Evolutionary conservation across 305 asterid species (phyloP).

Genomic region (Fraxinus dipetala): DNA sequence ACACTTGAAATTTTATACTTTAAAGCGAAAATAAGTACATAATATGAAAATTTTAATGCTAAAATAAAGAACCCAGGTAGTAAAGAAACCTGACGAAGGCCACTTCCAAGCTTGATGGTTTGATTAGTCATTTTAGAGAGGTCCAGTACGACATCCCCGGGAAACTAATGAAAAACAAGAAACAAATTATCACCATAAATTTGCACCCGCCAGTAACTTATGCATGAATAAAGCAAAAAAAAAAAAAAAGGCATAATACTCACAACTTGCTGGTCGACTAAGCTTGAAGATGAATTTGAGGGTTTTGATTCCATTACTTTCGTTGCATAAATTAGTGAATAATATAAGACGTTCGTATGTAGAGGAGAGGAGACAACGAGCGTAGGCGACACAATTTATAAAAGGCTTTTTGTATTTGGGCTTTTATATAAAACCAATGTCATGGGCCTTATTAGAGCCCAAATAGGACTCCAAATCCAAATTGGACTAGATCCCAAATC

Average conservation of each 20-base stretch:
- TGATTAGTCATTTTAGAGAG: slow-evolving; percentile 67
- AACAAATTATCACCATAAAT: not conserved
- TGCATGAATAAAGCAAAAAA: not conserved
- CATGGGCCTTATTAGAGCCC: not conserved
- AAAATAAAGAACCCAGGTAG: slow-evolving; percentile 20
- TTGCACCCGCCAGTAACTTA: not conserved
- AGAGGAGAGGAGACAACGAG: not conserved
- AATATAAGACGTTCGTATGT: not conserved
- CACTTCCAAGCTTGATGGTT: slow-evolving; percentile 83
- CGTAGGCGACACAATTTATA: not conserved
- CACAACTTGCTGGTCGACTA: slow-evolving; percentile 62
- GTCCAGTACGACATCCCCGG: slow-evolving; percentile 89
- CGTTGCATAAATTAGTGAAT: not conserved
- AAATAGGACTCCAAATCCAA: not conserved
- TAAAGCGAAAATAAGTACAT: not conserved
- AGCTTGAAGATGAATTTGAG: slow-evolving; percentile 33
- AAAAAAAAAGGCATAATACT: not conserved
- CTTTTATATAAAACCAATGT: not conserved
- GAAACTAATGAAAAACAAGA: slow-evolving; percentile 44
- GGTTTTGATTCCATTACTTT: slow-evolving; percentile 45
- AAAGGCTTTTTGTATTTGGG: not conserved
- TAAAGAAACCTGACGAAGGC: slow-evolving; percentile 78
- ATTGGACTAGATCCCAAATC: not conserved
- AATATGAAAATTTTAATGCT: not conserved
- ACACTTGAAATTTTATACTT: not conserved